Evolutionary conservation across 1,284 basidiomycete species (phyloP).

Genomic region (Ganoderma meredithae): DNA sequence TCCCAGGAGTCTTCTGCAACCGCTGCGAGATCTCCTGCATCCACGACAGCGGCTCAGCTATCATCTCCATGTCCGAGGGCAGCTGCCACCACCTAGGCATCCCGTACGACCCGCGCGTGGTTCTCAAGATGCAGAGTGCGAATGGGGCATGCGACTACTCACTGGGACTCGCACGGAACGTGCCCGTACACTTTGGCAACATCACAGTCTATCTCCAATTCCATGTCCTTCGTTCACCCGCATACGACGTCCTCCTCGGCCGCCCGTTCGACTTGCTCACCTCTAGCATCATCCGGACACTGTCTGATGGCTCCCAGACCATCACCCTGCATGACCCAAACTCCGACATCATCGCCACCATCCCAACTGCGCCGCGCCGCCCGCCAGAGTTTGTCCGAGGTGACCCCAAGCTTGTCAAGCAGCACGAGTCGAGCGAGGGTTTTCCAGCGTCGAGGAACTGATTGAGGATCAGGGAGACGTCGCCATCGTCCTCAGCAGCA

Average conservation of each 20-base stretch:
- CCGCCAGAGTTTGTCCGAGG: not conserved
- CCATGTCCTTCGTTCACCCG: conserved; percentile 36
- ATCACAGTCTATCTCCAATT: conserved; percentile 32
- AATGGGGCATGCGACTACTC: too few relatives aligned
- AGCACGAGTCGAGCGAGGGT: not conserved
- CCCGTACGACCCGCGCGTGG: too few relatives aligned
- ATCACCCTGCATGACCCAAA: conserved; percentile 41
- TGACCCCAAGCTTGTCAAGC: not conserved
- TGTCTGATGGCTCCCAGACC: conserved; percentile 32
- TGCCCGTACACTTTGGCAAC: too few relatives aligned
- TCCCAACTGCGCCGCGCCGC: conserved; percentile 37
- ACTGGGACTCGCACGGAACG: too few relatives aligned
- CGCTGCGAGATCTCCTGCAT: too few relatives aligned
- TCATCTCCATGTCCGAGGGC: too few relatives aligned
- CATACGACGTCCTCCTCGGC: conserved; percentile 45
- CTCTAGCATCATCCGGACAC: conserved; percentile 35
- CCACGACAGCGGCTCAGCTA: too few relatives aligned
- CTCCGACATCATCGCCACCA: conserved; percentile 18
- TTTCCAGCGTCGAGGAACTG: conserved; percentile 11
- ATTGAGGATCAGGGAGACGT: not conserved
- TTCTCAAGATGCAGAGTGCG: too few relatives aligned
- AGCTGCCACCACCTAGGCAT: too few relatives aligned
- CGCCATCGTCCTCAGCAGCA: not conserved
- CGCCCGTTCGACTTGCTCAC: conserved; percentile 45
- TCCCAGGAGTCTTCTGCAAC: too few relatives aligned